These are phyloP conservation scores for Solanum hybrid DNA, from an alignment of 305 asterid genomes.

Conservation along the genomic window DNA sequence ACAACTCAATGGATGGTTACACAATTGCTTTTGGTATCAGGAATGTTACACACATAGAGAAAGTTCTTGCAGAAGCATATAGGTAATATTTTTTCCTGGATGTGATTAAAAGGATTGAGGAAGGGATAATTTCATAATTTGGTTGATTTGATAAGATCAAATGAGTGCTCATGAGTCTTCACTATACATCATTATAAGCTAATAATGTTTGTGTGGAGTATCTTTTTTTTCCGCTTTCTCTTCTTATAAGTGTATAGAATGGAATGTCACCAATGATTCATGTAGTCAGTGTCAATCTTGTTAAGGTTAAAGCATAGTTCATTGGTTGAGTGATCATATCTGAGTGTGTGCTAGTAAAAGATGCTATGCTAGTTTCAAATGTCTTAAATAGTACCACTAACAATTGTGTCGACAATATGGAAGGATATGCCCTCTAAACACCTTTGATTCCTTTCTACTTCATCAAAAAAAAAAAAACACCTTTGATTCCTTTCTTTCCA, in stretches of 20 bases:
- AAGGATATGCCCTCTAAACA: background rate
- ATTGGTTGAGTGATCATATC: background rate
- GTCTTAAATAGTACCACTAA: background rate
- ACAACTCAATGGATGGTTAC: constrained; percentile 79
- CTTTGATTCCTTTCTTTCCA: background rate
- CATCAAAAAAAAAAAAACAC: background rate
- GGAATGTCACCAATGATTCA: background rate
- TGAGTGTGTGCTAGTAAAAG: background rate
- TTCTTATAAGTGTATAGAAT: background rate
- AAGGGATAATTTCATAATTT: too few species aligned
- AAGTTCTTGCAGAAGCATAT: constrained; percentile 82
- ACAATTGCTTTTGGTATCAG: constrained; percentile 96
- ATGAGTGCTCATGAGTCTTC: background rate
- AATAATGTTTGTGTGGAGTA: background rate
- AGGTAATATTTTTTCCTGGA: constrained; percentile 30
- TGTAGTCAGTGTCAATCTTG: background rate
- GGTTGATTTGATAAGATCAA: background rate
- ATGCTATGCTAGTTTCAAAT: background rate
- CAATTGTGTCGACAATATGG: background rate
- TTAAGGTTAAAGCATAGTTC: background rate
- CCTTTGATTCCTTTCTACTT: background rate
- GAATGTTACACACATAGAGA: constrained; percentile 86
- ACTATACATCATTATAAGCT: background rate
- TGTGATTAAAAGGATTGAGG: background rate
- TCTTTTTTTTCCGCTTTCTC: background rate